phyloP scores from a whole-genome alignment of 2,329 filamentous ascomycete species.

The Fusarium sulawesiense region DNA sequence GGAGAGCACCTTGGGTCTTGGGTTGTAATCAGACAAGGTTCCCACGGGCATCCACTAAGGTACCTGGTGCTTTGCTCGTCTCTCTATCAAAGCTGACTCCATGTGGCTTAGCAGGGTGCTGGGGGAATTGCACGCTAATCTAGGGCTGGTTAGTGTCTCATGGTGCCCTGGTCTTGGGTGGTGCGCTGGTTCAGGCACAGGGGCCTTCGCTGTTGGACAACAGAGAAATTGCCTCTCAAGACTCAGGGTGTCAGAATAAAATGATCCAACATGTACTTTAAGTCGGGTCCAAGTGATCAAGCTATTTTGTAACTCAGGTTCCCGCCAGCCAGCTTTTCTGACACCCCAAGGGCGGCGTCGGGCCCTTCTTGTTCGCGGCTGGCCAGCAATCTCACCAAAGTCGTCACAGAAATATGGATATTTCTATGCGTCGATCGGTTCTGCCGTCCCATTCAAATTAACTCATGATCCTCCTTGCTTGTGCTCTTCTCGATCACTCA shows the following conservation, averaged over 20 bases:
- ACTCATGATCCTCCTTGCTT: background rate
- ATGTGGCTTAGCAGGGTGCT: conserved; percentile 36
- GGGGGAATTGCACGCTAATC: conserved; percentile 33
- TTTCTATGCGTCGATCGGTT: conserved; percentile 2
- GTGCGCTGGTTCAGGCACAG: conserved; percentile 37
- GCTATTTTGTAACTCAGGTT: too few species aligned
- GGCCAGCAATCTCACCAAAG: conserved; percentile 5
- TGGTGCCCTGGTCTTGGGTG: conserved; percentile 7
- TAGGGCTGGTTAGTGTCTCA: conserved; percentile 15
- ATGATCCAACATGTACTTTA: too few species aligned
- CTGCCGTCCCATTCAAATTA: background rate
- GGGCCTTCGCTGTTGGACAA: background rate
- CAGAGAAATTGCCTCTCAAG: too few species aligned
- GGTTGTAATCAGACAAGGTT: conserved; percentile 30
- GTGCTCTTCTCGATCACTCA: background rate
- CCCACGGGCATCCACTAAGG: conserved; percentile 1
- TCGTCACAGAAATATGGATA: conserved; percentile 8
- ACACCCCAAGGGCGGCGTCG: background rate
- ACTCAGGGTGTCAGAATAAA: too few species aligned
- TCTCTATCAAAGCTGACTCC: conserved; percentile 36
- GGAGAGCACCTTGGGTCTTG: conserved; percentile 25
- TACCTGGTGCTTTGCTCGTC: conserved; percentile 21
- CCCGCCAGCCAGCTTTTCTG: background rate
- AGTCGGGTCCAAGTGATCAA: too few species aligned
- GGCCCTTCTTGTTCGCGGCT: conserved; percentile 3